Conservation (phyloP, 2,329 filamentous ascomycete genomes). For the Colletotrichum euphorbiae region DNA sequence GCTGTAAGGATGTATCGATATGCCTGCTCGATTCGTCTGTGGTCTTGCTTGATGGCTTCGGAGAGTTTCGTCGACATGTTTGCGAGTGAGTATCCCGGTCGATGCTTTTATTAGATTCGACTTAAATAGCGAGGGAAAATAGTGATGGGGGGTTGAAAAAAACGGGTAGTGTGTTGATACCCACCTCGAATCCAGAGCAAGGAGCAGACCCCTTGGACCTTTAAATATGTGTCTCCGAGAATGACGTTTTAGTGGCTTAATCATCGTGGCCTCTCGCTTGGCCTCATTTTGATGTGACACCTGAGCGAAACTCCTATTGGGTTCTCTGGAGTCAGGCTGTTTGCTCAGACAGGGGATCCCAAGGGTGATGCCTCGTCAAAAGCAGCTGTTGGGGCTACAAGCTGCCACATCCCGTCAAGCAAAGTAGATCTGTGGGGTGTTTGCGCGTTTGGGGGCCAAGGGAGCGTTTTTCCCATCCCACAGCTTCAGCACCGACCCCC, state of each 20-base stretch:
- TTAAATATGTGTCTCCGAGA: not conserved
- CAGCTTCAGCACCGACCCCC: constrained; percentile 13
- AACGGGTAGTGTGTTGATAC: no score
- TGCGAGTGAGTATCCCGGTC: no score
- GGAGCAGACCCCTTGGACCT: no score
- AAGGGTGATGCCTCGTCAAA: not conserved
- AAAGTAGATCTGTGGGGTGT: constrained; percentile 28
- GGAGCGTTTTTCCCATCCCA: not conserved
- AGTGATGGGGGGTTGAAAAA: not conserved
- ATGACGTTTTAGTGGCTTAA: constrained; percentile 24
- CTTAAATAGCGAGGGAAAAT: no score
- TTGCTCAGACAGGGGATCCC: no score
- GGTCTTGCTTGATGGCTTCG: constrained; percentile 36
- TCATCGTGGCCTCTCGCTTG: not conserved
- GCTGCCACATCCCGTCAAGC: constrained; percentile 28
- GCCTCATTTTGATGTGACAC: constrained; percentile 20
- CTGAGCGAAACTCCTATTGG: not conserved
- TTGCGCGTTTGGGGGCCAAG: constrained; percentile 7
- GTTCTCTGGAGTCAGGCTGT: no score
- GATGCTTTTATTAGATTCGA: no score
- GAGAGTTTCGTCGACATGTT: constrained; percentile 29
- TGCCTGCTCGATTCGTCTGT: constrained; percentile 33
- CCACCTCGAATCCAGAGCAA: no score
- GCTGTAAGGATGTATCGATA: constrained; percentile 31
- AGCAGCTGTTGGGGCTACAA: not conserved